Evolutionary conservation across 306 rosid species (phyloP).

Genomic region (Cucumis sativus): DNA sequence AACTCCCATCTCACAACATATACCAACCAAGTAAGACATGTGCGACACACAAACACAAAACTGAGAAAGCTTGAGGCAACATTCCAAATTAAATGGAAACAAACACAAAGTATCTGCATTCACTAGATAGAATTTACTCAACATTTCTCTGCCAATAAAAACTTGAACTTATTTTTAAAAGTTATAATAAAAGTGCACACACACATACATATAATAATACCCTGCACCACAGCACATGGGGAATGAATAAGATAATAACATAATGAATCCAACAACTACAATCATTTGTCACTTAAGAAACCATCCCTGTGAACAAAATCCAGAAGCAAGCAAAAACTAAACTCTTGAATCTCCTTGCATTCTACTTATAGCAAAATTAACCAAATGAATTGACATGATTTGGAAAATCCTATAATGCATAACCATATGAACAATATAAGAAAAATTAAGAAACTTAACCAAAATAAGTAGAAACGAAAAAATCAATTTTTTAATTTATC

Average conservation of each 20-base stretch:
- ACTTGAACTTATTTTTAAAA: not conserved
- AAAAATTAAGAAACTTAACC: not conserved
- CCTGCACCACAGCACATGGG: not conserved
- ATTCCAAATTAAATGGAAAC: not conserved
- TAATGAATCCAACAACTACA: not conserved
- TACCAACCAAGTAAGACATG: not conserved
- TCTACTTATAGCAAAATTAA: not conserved
- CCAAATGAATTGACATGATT: not conserved
- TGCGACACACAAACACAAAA: not conserved
- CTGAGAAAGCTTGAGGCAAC: not conserved
- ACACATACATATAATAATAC: not conserved
- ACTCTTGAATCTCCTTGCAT: not conserved
- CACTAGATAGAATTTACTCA: not conserved
- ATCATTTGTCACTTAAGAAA: not conserved
- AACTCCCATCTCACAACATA: not conserved
- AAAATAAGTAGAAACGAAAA: no score
- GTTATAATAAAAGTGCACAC: not conserved
- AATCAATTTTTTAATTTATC: no score
- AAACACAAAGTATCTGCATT: not conserved
- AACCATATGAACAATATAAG: not conserved
- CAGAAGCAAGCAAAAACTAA: not conserved
- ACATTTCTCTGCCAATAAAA: not conserved
- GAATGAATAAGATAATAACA: not conserved
- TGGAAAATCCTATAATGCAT: not conserved
- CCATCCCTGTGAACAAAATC: not conserved